Conservation (phyloP, 2,329 filamentous ascomycete species). For the Trichoderma brevicompactum region DNA sequence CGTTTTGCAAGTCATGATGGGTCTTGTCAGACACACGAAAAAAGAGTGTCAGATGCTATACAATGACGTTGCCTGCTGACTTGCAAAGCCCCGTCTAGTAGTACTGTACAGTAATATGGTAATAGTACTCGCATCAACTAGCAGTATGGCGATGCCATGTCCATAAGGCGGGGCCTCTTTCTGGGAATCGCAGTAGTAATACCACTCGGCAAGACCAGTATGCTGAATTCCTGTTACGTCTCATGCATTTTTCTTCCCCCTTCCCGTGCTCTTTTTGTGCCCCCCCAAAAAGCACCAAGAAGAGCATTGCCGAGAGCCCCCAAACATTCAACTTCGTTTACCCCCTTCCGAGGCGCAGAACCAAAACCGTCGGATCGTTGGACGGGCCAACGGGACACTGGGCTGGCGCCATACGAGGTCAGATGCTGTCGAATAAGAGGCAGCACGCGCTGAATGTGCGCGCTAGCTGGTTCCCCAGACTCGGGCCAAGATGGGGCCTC, state of each 20-base stretch:
- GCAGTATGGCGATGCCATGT: no score
- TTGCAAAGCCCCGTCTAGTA: no score
- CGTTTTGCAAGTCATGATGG: constrained; percentile 4
- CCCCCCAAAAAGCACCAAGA: neutral
- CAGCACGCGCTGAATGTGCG: constrained; percentile 28
- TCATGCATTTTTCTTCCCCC: neutral
- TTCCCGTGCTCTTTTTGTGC: neutral
- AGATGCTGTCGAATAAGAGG: constrained; percentile 28
- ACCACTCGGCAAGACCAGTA: no score
- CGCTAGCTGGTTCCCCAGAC: constrained; percentile 29
- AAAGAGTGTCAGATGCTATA: neutral
- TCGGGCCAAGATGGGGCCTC: constrained; percentile 24
- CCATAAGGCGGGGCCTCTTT: neutral
- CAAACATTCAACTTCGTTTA: neutral
- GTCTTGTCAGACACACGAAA: no score
- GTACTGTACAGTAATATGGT: no score
- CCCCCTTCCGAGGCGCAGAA: constrained; percentile 8
- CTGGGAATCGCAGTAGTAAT: no score
- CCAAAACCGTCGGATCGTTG: constrained; percentile 2
- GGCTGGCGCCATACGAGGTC: constrained; percentile 2
- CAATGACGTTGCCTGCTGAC: constrained; percentile 19
- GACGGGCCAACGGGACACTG: neutral
- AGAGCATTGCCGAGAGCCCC: neutral
- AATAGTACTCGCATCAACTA: no score
- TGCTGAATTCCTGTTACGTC: neutral